Evolutionary conservation across 768 basidiomycete genomes (phyloP), one percentile per base, ranked within the genome.

Genomic region (Panellus pusillus): DNA sequence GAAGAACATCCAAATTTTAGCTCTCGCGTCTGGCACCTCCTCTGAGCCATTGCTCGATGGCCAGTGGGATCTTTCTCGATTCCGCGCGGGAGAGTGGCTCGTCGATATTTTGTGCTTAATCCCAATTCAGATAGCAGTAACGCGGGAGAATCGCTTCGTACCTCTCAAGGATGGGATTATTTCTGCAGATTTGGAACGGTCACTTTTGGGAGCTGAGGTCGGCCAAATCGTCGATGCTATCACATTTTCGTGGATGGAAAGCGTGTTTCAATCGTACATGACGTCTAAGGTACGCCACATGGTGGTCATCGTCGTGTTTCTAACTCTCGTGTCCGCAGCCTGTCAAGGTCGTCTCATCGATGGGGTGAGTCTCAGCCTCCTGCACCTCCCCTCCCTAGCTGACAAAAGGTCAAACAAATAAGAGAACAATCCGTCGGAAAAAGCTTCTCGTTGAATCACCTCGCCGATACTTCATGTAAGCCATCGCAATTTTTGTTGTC

Each of bases 381-480:
- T 41, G n/a, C 6, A 18, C 40, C 12, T 9, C 1, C n/a, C 41
- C 27, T 45, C 32, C 2, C 18, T 37, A 11, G 18, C n/a, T 51
- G 11, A 49, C 50, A 41, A 35, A 49, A 19, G n/a, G 20, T 48
- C 24, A 24, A 24, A 15, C 4, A 20, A 28, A 24, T 29, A 79
- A 77, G 83, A 1, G 83, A 84, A 62, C 84, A 86, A 61, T 84
- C 81, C 0, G 83, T 86, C 1, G 84, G 83, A 0, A 84, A 84
- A 59, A 80, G 77, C 47, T 86, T 76, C 48, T 69, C 78, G 0
- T 63, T 85, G 35, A 84, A 85, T 47, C 84, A 86, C 56, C 69
- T 86, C 6, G 76, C 74, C 1, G 84, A 86, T 58, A 82, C 83
- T 0, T 85, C 84, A 0, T 86, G 55, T 43, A 32, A 37, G 55